Evolutionary conservation across 2,329 filamentous ascomycete species (phyloP).

Genomic region (Nemania bipapillata): DNA sequence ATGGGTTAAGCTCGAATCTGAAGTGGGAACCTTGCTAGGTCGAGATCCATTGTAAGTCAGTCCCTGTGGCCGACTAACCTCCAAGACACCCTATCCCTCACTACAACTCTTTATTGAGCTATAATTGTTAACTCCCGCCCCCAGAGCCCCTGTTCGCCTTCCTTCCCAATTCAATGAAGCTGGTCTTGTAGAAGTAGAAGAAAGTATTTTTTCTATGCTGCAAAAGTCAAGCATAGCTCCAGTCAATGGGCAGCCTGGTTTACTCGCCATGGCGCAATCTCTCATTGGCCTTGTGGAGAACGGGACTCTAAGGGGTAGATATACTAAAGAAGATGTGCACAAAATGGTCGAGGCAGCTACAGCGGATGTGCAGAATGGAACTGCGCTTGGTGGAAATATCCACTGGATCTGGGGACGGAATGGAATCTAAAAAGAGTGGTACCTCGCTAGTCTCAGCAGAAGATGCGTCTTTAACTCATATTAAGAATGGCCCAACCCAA

Average conservation of each 20-base stretch:
- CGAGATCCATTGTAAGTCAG: conserved; percentile 16
- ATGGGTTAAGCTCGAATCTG: conserved; percentile 18
- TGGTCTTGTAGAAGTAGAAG: conserved; percentile 3
- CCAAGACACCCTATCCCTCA: background rate
- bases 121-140: background rate
- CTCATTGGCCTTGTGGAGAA: conserved; percentile 9
- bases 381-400: conserved; percentile 5
- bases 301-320: conserved; percentile 13
- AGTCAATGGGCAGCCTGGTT: conserved; percentile 4
- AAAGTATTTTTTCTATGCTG: conserved; percentile 9
- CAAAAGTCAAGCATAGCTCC: background rate
- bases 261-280: conserved; percentile 12
- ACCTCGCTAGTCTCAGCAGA: background rate
- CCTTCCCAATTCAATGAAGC: conserved; percentile 19
- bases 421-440: background rate
- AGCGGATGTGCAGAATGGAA: conserved; percentile 10
- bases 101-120: background rate
- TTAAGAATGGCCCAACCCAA: background rate
- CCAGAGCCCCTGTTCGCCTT: conserved; percentile 5
- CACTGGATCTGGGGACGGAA: conserved; percentile 18
- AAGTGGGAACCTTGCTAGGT: conserved; percentile 11
- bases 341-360: conserved; percentile 9
- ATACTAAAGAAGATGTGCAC: conserved; percentile 16
- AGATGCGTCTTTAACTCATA: background rate
- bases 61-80: background rate